phyloP scores from a whole-genome alignment of 371 early-diverging fungal species.

The Mucor plumbeus region DNA sequence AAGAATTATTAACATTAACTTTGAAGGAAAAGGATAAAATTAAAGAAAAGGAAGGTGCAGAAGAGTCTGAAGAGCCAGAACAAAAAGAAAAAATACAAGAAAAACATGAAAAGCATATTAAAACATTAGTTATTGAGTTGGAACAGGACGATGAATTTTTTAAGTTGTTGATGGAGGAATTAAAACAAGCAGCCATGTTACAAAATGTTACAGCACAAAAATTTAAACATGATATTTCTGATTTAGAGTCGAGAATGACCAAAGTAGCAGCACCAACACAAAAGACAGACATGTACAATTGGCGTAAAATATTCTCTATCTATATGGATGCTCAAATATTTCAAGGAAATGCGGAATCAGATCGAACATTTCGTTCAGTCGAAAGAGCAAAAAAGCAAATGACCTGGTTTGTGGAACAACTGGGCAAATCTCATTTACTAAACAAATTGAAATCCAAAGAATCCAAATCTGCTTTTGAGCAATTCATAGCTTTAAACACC shows the following conservation, averaged over 20 bases:
- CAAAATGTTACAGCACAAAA: conserved; percentile 43
- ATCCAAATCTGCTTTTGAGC: conserved; percentile 58
- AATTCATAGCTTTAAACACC: conserved; percentile 69
- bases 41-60: not conserved
- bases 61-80: not conserved
- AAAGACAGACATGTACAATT: conserved; percentile 71
- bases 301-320: conserved; percentile 74
- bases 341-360: conserved; percentile 55
- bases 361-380: conserved; percentile 50
- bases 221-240: conserved; percentile 54
- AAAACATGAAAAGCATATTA: conserved; percentile 13
- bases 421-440: conserved; percentile 48
- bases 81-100: not conserved
- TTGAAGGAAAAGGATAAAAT: conserved; percentile 10
- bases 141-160: conserved; percentile 68
- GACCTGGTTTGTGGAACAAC: conserved; percentile 61
- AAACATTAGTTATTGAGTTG: conserved; percentile 59
- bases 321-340: conserved; percentile 78
- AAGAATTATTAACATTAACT: conserved; percentile 22
- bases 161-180: conserved; percentile 55
- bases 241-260: conserved; percentile 51
- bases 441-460: conserved; percentile 41
- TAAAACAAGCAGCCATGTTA: conserved; percentile 47
- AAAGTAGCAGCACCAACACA: conserved; percentile 57
- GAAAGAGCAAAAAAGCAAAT: conserved; percentile 62